Base-by-base conservation (phyloP, 2,329 filamentous ascomycete genomes). In the Davidsoniella eucalypti region DNA sequence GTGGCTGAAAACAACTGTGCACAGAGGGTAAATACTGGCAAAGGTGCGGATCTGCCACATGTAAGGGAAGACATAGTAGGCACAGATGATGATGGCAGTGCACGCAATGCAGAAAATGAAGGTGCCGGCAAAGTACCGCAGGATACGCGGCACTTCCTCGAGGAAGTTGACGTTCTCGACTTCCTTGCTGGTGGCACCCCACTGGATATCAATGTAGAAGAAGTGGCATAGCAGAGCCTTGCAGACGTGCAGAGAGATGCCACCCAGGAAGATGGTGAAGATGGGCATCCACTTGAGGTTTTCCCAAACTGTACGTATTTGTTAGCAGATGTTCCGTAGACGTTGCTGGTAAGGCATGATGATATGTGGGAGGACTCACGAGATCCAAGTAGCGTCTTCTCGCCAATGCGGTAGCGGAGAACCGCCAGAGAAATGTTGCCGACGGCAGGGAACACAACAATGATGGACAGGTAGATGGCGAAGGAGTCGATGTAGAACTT, bases 401-500 rank as follows among this genome's bases (percentile, higher is more conserved):
- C 73, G 44, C 69, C 70, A 33, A 75, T 69, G 40, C 80, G 71
- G 62, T 83, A 81, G 33, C 80, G 72, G 42, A 82, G 68, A 18
- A 79, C 64, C 2, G 78, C 79, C 7, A 84, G 68, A 12, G 75
- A 63, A 47, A 82, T 51, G 58, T 79, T 80, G 14, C 76, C 77
- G 4, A 80, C 63, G 3, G 68, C 69, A 47, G 74, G 78, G 66
- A 84, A 84, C 47, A 84, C 71, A 50, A 82, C 66, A 48, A 83
- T 63, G 55, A 84, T 72, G 10, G 71, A 69, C 57, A 81, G 69
- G 61, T 74, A 80, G 54, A 79, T 75, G 56, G 73, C 74, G 68
- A 76, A 84, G 1, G 73, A 79, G 56, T 80, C 76, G 61, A 81
- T 68, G 61, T 84, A 84, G 65, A 76, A 80, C 55, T 79, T 73